Evolutionary conservation across 2,329 filamentous ascomycete species (phyloP), one percentile per base, ranked within the genome.

Genomic region (Aspergillus sp.): DNA sequence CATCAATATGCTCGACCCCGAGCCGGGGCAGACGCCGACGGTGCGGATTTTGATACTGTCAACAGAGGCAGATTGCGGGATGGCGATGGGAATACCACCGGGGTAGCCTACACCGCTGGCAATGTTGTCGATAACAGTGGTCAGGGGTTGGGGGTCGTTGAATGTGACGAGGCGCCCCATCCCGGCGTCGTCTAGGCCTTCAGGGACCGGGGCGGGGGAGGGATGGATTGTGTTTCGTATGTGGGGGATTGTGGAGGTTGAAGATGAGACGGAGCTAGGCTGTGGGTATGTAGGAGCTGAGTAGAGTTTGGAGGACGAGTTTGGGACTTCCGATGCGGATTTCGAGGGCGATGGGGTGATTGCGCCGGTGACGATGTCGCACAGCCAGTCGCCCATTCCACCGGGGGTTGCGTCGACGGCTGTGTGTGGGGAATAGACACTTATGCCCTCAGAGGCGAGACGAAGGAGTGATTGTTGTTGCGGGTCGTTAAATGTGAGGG

Each of bases 361-460:
- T 45, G 66, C 64, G 17, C 86, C 87, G 2, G 88, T 87, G 19
- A 97, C 85, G 49, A 96, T 88, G 69, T 96, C 90, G 59, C 91
- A 91, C 9, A 99, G 86, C 93, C 93, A 99, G 73, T 96, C 91
- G 70, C 93, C 96, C 65, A 99, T 85, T 4, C 95, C 95, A 17
- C 87, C 86, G 1, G 87, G 85, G 0, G 90, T 90, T 40, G 91
- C 91, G 75, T 99, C 95, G 44, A 98, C 86, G 14, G 95, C 93
- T 0, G 95, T 99, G 77, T 99, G 95, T 0, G 95, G 95, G 64
- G 89, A 92, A 80, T 98, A 99, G 56, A 99, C 92, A 63, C 92
- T 96, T 68, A 99, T 91, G 37, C 93, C 93, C 73, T 90, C 86
- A 62, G 90, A 89, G 47, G 89, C 90, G 12, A 99, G 84, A 45